Conservation (phyloP, 768 basidiomycete genomes). For the Podaxis carcinomalis region DNA sequence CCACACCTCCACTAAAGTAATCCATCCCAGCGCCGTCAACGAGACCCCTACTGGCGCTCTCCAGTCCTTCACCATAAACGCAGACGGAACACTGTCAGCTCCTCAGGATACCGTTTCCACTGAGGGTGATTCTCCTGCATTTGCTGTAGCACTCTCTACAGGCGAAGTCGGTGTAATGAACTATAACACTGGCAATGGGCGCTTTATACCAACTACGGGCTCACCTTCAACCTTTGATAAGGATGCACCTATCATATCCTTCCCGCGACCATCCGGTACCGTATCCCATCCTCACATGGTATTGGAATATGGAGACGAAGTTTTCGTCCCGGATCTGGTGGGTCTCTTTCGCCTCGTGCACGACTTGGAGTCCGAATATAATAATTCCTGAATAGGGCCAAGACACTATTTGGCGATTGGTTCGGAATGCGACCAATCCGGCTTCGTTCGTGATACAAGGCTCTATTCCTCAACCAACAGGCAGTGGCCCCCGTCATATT, state of each 20-base stretch:
- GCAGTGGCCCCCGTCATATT: constrained; percentile 59
- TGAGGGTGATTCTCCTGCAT: constrained; percentile 49
- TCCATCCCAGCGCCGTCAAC: constrained; percentile 52
- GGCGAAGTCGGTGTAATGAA: constrained; percentile 61
- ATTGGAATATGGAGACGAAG: constrained; percentile 47
- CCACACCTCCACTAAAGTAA: constrained; percentile 7
- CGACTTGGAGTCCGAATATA: neutral
- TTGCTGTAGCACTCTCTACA: constrained; percentile 44
- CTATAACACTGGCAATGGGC: constrained; percentile 51
- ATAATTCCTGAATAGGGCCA: constrained; percentile 41
- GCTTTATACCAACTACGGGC: constrained; percentile 43
- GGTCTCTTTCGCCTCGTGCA: constrained; percentile 15
- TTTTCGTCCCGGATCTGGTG: constrained; percentile 66
- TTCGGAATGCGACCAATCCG: constrained; percentile 35
- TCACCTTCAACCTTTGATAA: constrained; percentile 30
- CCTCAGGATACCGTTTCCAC: constrained; percentile 43
- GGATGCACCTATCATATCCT: constrained; percentile 42
- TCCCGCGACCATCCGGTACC: constrained; percentile 40
- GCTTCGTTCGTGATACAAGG: constrained; percentile 56
- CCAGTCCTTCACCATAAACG: constrained; percentile 52
- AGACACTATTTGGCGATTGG: constrained; percentile 68
- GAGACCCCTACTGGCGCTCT: constrained; percentile 42
- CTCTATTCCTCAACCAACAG: constrained; percentile 52
- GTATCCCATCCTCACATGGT: constrained; percentile 68
- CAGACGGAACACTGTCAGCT: constrained; percentile 39